These are phyloP conservation scores for Penicillium crystallinum DNA, from an alignment of 495 filamentous ascomycete species.

Conservation along the genomic window DNA sequence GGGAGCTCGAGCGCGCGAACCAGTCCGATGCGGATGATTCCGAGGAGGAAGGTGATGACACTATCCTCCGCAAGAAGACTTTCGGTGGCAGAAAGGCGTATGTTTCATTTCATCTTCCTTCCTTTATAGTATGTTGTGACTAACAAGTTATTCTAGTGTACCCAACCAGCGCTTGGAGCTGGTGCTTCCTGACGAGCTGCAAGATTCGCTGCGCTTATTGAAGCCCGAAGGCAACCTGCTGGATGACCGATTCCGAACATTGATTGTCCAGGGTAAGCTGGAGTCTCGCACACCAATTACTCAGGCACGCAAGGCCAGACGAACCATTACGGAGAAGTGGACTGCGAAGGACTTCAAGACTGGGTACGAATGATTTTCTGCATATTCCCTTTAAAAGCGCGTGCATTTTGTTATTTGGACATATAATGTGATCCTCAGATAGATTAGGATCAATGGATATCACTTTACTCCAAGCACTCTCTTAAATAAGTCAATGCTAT, in stretches of 20 bases:
- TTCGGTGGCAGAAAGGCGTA: slow-evolving; percentile 66
- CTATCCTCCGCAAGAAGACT: slow-evolving; percentile 63
- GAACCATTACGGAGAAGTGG: slow-evolving; percentile 89
- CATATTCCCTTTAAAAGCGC: slow-evolving; percentile 22
- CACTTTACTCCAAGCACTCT: not conserved
- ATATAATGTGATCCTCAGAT: slow-evolving; percentile 18
- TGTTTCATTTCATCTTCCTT: slow-evolving; percentile 20
- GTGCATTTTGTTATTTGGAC: slow-evolving; percentile 26
- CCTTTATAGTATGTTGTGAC: slow-evolving; percentile 7
- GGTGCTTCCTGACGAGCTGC: slow-evolving; percentile 86
- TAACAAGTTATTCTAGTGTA: slow-evolving; percentile 42
- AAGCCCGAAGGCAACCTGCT: slow-evolving; percentile 94
- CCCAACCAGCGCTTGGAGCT: slow-evolving; percentile 80
- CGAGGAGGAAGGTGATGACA: slow-evolving; percentile 47
- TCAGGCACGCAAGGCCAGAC: slow-evolving; percentile 73
- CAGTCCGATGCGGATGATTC: slow-evolving; percentile 51
- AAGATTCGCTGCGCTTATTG: slow-evolving; percentile 79
- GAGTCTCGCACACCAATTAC: slow-evolving; percentile 72
- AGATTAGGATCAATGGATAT: not conserved
- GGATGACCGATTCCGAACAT: slow-evolving; percentile 83
- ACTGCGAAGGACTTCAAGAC: slow-evolving; percentile 85
- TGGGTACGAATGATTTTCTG: slow-evolving; percentile 28
- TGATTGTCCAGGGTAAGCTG: slow-evolving; percentile 82
- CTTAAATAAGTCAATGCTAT: too few species aligned
- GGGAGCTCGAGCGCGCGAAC: slow-evolving; percentile 43